Percentiles rank a stretch among this genome's conserved stretches.
phyloP scores from a whole-genome alignment of 225 moss, liverwort and hornwort genomes.

The Neckera pumila region DNA sequence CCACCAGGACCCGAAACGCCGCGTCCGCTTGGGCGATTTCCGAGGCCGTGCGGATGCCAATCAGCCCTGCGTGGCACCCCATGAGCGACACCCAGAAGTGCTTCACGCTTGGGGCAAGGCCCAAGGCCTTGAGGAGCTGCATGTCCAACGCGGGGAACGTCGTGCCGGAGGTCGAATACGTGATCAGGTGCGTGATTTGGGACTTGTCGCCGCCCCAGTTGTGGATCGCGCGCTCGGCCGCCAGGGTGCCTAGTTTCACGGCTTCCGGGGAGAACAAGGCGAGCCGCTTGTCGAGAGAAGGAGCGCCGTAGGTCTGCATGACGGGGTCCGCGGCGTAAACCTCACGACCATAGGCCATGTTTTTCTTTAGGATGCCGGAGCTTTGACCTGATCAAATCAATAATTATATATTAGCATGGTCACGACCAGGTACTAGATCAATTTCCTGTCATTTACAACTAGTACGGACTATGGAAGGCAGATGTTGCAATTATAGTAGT shows the following conservation, averaged over 20 bases:
- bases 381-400: conserved; percentile 6
- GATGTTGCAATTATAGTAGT: neutral
- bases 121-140: conserved; percentile 32
- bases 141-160: conserved; percentile 30
- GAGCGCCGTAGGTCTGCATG: conserved; percentile 14
- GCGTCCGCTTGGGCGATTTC: conserved; percentile 32
- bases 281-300: conserved; percentile 18
- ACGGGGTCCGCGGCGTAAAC: neutral
- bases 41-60: conserved; percentile 35
- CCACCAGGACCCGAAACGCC: conserved; percentile 26
- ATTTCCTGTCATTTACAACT: neutral
- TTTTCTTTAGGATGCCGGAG: conserved; percentile 28
- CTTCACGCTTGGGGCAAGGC: conserved; percentile 16
- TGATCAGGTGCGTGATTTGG: conserved; percentile 20
- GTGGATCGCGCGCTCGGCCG: conserved; percentile 12
- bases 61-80: conserved; percentile 32
- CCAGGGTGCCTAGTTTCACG: conserved; percentile 1
- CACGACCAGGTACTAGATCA: neutral
- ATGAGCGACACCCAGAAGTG: conserved; percentile 43
- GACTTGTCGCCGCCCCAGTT: conserved; percentile 33
- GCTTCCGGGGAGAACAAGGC: conserved; percentile 12
- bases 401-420: neutral
- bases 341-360: conserved; percentile 16
- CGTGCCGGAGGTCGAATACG: conserved; percentile 3
- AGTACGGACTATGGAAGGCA: neutral